Evolutionary conservation across 177 flowering plant species (phyloP), one percentile per base, ranked within the genome.

Genomic region (Vitis hybrid): DNA sequence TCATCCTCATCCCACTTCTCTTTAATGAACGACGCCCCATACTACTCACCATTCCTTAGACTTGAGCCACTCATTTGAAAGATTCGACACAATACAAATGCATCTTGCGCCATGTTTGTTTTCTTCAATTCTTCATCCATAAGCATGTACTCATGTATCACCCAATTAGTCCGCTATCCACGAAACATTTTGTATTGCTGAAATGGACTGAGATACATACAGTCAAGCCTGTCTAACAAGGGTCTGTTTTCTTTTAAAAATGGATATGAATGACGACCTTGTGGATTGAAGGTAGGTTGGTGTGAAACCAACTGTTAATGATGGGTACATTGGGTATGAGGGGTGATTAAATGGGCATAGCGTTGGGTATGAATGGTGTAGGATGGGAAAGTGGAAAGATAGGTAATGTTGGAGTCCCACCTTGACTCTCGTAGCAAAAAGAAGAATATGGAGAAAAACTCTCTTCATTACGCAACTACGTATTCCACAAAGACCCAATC

Each of bases 1-100:
- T 68, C 78, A 60, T 78, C 90, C 11, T 83, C 85, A n/a, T 87
- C 97, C 95, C 97, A 92, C 62, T 89, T 90, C 74, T 89, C 89
- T 72, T 88, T 89, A 65, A 83, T 52, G 62, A 87, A 82, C 1
- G 91, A 90, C 1, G 87, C 81, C 22, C 85, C 91, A 72, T 86
- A 88, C 26, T 80, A 80, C 73, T 89, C 91, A 18, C 91, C 91
- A 71, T 84, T 87, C 70, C 84, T 88, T 0, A 90, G 87, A 22
- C 94, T 89, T 4, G 89, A 33, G 4, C 94, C 94, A 70, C 91
- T 88, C 75, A 88, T 89, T 72, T 88, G 85, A 51, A 89, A 89
- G 7, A 89, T 81, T 75, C 87, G 77, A 68, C 93, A 89, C 29
- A 89, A 71, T 58, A 88, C 90, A 81, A 72, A 88, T 0, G 87